phyloP scores from a whole-genome alignment of 768 basidiomycete species.

The Lactarius tabidus region DNA sequence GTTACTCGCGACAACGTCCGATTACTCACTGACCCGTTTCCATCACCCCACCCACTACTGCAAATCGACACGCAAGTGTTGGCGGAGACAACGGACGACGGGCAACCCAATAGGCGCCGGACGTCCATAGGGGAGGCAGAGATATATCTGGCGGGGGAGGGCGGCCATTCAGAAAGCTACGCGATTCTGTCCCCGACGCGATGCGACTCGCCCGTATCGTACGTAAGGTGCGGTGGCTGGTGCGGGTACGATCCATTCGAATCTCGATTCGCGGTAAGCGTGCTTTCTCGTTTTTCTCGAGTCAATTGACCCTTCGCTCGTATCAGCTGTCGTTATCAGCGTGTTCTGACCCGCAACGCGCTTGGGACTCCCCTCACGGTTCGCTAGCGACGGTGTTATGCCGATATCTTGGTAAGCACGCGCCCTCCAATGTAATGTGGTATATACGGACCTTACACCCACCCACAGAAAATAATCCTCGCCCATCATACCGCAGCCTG shows the following conservation, averaged over 20 bases:
- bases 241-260: constrained; percentile 4
- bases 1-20: neutral
- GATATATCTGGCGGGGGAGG: neutral
- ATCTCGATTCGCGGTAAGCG: neutral
- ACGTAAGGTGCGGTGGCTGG: constrained; percentile 22
- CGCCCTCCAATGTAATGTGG: neutral
- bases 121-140: neutral
- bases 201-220: constrained; percentile 21
- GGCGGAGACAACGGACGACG: no score
- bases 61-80: neutral
- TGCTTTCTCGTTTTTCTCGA: neutral
- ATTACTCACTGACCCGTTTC: neutral
- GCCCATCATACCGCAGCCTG: neutral
- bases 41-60: neutral
- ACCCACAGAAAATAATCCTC: neutral
- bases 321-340: constrained; percentile 20
- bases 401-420: neutral
- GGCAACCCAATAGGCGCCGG: neutral
- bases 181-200: constrained; percentile 3
- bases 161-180: no score
- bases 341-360: constrained; percentile 24
- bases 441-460: neutral
- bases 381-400: constrained; percentile 22
- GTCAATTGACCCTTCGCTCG: neutral
- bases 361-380: constrained; percentile 23